Percentiles rank a stretch among this genome's conserved stretches.
Conservation (phyloP, 1,139 yeast species). For the Kodamaea anthophila region DNA sequence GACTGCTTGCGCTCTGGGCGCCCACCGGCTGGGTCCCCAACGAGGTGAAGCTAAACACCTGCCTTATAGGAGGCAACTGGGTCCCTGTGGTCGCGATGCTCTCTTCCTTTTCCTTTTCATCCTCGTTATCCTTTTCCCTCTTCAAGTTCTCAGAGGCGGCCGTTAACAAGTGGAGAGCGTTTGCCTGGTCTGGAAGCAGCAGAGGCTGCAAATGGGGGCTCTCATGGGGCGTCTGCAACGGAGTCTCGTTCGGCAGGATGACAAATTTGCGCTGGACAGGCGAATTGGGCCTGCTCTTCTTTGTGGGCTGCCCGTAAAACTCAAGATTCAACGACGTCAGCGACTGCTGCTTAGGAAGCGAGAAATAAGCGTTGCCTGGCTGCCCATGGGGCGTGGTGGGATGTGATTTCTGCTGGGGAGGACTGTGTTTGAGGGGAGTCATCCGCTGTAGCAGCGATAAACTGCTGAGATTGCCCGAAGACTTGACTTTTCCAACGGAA, state of each 20-base stretch:
- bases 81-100: conserved; percentile 40
- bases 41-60: conserved; percentile 30
- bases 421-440: conserved; percentile 33
- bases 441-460: conserved; percentile 25
- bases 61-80: conserved; percentile 39
- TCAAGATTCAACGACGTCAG: conserved; percentile 25
- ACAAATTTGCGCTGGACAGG: conserved; percentile 19
- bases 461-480: conserved; percentile 16
- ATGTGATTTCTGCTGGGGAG: conserved; percentile 7
- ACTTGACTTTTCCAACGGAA: conserved; percentile 15
- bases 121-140: conserved; percentile 12
- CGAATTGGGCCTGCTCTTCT: conserved; percentile 40
- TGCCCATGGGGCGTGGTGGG: conserved; percentile 12
- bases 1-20: conserved; percentile 6
- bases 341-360: conserved; percentile 18
- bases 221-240: conserved; percentile 40
- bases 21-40: conserved; percentile 10
- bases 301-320: conserved; percentile 19
- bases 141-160: conserved; percentile 19
- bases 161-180: conserved; percentile 15
- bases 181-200: conserved; percentile 4
- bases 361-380: conserved; percentile 11
- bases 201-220: conserved; percentile 35
- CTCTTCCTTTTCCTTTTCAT: conserved; percentile 12
- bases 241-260: conserved; percentile 34